Evolutionary conservation across 345 rosid species (phyloP).

Genomic region (Raphanus sativus): DNA sequence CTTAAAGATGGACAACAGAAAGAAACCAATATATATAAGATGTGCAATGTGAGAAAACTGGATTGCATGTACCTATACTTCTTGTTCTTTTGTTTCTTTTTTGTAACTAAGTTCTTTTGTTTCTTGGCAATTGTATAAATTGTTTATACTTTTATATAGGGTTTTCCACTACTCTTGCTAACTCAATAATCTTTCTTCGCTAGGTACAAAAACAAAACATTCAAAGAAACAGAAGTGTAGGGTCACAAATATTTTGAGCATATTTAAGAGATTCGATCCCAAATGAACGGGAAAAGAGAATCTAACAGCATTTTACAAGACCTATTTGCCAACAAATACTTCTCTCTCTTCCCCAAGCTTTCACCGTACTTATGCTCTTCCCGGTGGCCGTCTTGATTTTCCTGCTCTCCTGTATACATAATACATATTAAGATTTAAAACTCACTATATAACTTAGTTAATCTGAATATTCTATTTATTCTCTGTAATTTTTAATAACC

Average conservation of each 20-base stretch:
- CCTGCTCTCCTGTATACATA: conserved; percentile 36
- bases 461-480: background rate
- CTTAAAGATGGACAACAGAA: background rate
- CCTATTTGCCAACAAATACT: conserved; percentile 31
- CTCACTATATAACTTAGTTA: background rate
- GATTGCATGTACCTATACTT: background rate
- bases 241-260: conserved; percentile 35
- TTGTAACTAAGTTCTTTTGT: no score
- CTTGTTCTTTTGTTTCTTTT: background rate
- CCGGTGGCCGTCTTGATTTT: conserved; percentile 39
- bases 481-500: background rate
- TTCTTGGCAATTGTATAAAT: background rate
- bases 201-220: background rate
- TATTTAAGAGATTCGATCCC: conserved; percentile 33
- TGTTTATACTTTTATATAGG: background rate
- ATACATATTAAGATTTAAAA: background rate
- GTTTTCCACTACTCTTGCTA: background rate
- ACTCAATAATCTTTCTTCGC: background rate
- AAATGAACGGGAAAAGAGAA: conserved; percentile 40
- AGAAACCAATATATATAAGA: background rate
- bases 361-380: conserved; percentile 27
- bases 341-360: conserved; percentile 18
- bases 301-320: conserved; percentile 34
- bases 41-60: conserved; percentile 2
- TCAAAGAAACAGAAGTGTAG: conserved; percentile 16